phyloP scores from a whole-genome alignment of 768 basidiomycete species.

The Xanthoconium stramineum region DNA sequence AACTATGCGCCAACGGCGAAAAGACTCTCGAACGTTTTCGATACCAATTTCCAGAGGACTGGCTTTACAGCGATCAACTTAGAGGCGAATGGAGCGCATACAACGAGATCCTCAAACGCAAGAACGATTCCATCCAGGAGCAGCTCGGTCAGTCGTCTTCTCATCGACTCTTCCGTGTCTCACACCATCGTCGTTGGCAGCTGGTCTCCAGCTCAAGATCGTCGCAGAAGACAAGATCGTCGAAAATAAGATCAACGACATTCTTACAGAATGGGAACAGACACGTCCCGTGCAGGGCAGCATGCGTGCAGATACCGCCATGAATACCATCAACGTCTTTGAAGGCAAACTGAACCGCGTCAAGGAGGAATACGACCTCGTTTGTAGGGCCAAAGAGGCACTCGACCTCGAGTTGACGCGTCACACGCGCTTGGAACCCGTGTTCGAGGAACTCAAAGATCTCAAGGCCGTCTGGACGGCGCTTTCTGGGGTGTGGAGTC shows the following conservation, averaged over 20 bases:
- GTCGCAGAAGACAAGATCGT: constrained; percentile 99
- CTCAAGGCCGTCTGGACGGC: constrained; percentile 99
- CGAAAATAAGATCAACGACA: constrained; percentile 91
- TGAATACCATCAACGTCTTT: constrained; percentile 94
- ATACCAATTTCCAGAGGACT: constrained; percentile 95
- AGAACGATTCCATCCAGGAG: constrained; percentile 98
- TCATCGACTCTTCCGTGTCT: constrained; percentile 6
- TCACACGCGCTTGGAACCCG: constrained; percentile 87
- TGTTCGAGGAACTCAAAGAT: constrained; percentile 93
- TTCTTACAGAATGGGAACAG: constrained; percentile 90
- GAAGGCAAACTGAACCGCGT: constrained; percentile 87
- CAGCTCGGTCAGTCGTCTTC: constrained; percentile 69
- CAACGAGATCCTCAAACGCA: constrained; percentile 95
- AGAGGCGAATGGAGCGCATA: constrained; percentile 98
- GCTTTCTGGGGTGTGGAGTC: constrained; percentile 94
- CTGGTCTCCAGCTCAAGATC: constrained; percentile 97
- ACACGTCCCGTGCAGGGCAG: constrained; percentile 96
- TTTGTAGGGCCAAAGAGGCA: constrained; percentile 95
- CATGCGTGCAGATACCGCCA: constrained; percentile 93
- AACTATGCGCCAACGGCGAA: constrained; percentile 90
- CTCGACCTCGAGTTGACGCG: constrained; percentile 88
- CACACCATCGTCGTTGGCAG: constrained; percentile 37
- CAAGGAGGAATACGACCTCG: constrained; percentile 92
- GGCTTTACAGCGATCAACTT: constrained; percentile 98
- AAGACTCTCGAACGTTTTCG: constrained; percentile 96